Evolutionary conservation across 805 yeast species (phyloP).

Genomic region (Yamadazyma ubonensis): DNA sequence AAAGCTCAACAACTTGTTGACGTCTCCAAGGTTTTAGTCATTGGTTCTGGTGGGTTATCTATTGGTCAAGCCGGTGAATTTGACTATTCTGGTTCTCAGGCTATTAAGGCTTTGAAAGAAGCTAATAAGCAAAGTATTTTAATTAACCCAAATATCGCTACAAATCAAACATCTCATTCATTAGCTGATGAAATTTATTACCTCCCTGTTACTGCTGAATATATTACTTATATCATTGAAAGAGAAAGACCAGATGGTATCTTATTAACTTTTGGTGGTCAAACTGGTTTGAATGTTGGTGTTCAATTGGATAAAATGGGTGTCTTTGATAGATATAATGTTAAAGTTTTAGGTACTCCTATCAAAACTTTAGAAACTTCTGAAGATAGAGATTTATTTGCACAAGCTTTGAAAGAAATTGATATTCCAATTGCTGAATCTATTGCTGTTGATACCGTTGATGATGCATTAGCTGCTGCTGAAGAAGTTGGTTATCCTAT

Average conservation of each 20-base stretch:
- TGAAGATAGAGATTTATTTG: conserved; percentile 96
- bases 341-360: conserved; percentile 93
- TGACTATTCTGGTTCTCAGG: conserved; percentile 98
- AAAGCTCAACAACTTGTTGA: conserved; percentile 66
- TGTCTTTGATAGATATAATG: conserved; percentile 89
- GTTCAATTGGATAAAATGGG: conserved; percentile 90
- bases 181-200: conserved; percentile 97
- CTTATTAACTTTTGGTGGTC: conserved; percentile 97
- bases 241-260: conserved; percentile 97
- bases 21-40: conserved; percentile 81
- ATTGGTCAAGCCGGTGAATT: conserved; percentile 99
- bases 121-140: conserved; percentile 84
- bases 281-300: conserved; percentile 96
- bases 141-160: conserved; percentile 97
- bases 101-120: conserved; percentile 96
- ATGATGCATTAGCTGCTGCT: conserved; percentile 84
- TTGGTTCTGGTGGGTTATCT: conserved; percentile 97
- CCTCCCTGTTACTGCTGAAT: conserved; percentile 96
- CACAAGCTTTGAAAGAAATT: conserved; percentile 92
- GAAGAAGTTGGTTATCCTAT: conserved; percentile 89
- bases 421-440: conserved; percentile 96
- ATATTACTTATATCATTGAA: conserved; percentile 90
- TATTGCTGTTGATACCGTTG: conserved; percentile 73
- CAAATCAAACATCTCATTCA: conserved; percentile 97
- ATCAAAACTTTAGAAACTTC: conserved; percentile 95